Percentiles rank a stretch among this genome's conserved stretches.
phyloP scores from a whole-genome alignment of 1,139 yeast species.

The Protomyces lactucae-debilis region DNA sequence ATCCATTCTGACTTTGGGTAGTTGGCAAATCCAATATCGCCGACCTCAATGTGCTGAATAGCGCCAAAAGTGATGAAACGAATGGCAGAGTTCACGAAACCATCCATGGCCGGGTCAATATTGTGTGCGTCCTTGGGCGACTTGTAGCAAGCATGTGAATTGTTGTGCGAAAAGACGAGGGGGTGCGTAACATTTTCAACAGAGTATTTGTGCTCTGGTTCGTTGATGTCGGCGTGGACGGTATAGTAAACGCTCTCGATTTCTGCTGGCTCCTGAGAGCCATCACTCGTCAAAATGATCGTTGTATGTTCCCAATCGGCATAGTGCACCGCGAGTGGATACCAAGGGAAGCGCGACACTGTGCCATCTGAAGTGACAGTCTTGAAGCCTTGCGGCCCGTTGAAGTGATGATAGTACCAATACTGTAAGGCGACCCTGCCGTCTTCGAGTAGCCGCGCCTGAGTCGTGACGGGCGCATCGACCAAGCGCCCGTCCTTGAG shows the following conservation, averaged over 20 bases:
- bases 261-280: neutral
- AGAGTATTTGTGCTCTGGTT: slow-evolving; percentile 8
- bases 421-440: slow-evolving; percentile 23
- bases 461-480: slow-evolving; percentile 24
- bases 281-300: slow-evolving; percentile 3
- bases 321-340: slow-evolving; percentile 24
- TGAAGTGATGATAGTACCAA: slow-evolving; percentile 24
- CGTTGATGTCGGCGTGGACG: slow-evolving; percentile 27
- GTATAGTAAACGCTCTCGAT: slow-evolving; percentile 25
- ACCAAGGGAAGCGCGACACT: slow-evolving; percentile 21
- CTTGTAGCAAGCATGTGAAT: slow-evolving; percentile 20
- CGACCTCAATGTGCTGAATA: slow-evolving; percentile 22
- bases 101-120: slow-evolving; percentile 23
- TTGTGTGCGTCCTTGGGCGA: slow-evolving; percentile 21
- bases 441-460: slow-evolving; percentile 17
- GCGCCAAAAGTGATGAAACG: slow-evolving; percentile 25
- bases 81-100: slow-evolving; percentile 24
- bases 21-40: slow-evolving; percentile 23
- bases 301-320: slow-evolving; percentile 27
- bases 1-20: slow-evolving; percentile 13
- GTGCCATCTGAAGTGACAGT: slow-evolving; percentile 10
- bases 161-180: slow-evolving; percentile 20
- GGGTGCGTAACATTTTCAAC: slow-evolving; percentile 18
- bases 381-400: slow-evolving; percentile 26
- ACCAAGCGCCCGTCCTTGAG: slow-evolving; percentile 3